A percentile compares a stretch with the other conserved stretches of the same genome.
These are phyloP conservation scores for Mycosphaerella arachidis DNA, from an alignment of 2,329 filamentous ascomycete species.

Conservation along the genomic window DNA sequence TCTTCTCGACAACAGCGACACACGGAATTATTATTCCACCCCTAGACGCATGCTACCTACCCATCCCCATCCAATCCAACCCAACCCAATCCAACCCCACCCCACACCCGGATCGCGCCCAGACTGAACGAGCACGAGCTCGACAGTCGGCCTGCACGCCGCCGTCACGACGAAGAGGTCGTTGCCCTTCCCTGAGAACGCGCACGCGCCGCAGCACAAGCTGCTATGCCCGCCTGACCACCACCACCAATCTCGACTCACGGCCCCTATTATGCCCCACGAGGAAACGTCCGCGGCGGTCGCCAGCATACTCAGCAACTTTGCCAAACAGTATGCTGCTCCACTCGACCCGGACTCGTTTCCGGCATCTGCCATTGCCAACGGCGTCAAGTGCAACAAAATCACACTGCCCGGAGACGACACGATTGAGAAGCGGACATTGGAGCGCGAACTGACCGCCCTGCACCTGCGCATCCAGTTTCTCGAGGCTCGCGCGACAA, in stretches of 20 bases:
- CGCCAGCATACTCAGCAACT: conserved; percentile 43
- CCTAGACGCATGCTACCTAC: neutral
- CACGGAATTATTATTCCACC: neutral
- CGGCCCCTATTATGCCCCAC: conserved; percentile 24
- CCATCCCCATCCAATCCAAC: neutral
- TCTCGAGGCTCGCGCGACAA: conserved; percentile 71
- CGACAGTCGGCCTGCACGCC: conserved; percentile 9
- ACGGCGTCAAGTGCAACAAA: conserved; percentile 49
- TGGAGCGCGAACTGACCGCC: conserved; percentile 79
- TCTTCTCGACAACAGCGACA: no score
- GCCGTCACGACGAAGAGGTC: conserved; percentile 20
- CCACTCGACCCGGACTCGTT: conserved; percentile 42
- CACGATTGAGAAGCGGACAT: conserved; percentile 66
- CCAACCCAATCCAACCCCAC: no score
- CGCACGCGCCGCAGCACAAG: conserved; percentile 10
- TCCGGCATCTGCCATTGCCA: conserved; percentile 43
- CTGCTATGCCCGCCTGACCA: conserved; percentile 18
- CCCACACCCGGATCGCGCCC: neutral
- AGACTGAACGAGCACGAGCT: conserved; percentile 17
- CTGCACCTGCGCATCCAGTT: conserved; percentile 73
- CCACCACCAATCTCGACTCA: conserved; percentile 4
- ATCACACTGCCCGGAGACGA: conserved; percentile 74
- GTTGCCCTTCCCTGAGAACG: conserved; percentile 6
- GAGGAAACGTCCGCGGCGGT: conserved; percentile 34
- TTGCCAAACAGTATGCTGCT: conserved; percentile 45